phyloP scores from a whole-genome alignment of 305 asterid species.

The Caryopteris hybrid region DNA sequence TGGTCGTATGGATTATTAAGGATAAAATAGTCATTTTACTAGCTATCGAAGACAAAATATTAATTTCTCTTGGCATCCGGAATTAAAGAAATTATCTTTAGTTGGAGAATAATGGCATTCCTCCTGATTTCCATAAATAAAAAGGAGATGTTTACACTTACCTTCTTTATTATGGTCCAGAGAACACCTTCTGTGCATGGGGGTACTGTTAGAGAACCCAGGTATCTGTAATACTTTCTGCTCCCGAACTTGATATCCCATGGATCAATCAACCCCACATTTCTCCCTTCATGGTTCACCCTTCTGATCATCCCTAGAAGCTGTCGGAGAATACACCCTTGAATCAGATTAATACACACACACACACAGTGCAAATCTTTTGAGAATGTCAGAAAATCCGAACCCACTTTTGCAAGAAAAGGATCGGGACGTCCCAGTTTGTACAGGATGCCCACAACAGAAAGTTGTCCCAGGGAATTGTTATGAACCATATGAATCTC shows the following conservation, averaged over 20 bases:
- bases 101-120: no score
- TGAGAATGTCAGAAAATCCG: not conserved
- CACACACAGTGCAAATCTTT: not conserved
- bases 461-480: constrained; percentile 28
- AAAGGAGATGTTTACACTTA: not conserved
- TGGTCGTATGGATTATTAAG: no score
- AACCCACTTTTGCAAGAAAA: constrained; percentile 40
- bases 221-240: constrained; percentile 53
- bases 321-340: not conserved
- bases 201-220: constrained; percentile 79
- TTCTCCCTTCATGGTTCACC: constrained; percentile 13
- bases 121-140: no score
- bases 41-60: no score
- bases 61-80: no score
- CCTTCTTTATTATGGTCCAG: constrained; percentile 67
- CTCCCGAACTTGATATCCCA: constrained; percentile 40
- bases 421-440: constrained; percentile 46
- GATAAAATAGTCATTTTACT: no score
- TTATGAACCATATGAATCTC: constrained; percentile 70
- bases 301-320: constrained; percentile 9
- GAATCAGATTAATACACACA: no score
- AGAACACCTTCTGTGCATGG: constrained; percentile 77
- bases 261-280: constrained; percentile 45
- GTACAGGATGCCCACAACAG: constrained; percentile 55
- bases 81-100: no score